Conservation (phyloP, 176 grass and related monocot species). For the Tuctoria greenei region DNA sequence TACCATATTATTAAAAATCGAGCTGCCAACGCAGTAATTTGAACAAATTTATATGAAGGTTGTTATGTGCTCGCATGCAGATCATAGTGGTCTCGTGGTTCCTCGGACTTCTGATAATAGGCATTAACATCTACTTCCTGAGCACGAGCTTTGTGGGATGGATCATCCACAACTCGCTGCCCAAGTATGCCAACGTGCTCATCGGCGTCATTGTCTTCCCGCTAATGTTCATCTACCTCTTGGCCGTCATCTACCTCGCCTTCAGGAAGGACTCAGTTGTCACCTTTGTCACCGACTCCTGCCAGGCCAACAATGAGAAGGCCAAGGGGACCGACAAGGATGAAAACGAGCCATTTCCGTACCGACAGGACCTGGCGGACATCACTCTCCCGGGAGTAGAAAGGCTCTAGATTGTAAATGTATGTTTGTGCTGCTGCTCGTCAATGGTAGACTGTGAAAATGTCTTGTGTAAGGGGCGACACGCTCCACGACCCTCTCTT, state of each 20-base stretch:
- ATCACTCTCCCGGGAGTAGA: constrained; percentile 61
- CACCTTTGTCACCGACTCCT: constrained; percentile 50
- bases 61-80: constrained; percentile 29
- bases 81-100: constrained; percentile 65
- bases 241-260: constrained; percentile 59
- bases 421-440: no score
- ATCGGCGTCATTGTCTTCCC: constrained; percentile 59
- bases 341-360: constrained; percentile 39
- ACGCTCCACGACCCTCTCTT: no score
- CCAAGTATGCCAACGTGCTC: constrained; percentile 47
- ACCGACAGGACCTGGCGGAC: constrained; percentile 66
- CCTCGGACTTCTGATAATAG: constrained; percentile 54
- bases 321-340: constrained; percentile 5
- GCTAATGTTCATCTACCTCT: constrained; percentile 55
- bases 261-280: constrained; percentile 57
- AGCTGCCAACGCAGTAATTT: no score
- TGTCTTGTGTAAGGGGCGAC: no score
- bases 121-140: constrained; percentile 83
- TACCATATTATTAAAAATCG: no score
- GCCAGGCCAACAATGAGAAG: constrained; percentile 47
- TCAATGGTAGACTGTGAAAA: no score
- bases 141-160: constrained; percentile 64
- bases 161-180: constrained; percentile 63
- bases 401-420: not conserved
- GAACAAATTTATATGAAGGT: no score